Evolutionary conservation across 495 filamentous ascomycete species (phyloP).

Genomic region (Lophium mytilinum): DNA sequence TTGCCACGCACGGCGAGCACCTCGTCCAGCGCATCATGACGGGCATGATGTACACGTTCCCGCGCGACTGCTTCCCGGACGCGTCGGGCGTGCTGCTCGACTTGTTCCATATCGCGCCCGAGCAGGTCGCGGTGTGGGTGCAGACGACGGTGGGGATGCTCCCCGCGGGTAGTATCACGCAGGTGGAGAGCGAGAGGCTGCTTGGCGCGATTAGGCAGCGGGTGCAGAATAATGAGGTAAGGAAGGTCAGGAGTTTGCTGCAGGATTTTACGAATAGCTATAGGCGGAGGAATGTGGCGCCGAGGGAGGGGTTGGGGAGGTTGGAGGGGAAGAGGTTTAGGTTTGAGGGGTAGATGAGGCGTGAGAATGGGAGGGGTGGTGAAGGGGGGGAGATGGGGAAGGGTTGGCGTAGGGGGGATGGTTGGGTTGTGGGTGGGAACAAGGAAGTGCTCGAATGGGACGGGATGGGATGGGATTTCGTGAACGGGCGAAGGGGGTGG

Average conservation of each 20-base stretch:
- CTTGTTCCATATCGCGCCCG: constrained; percentile 78
- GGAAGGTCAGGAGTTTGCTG: constrained; percentile 73
- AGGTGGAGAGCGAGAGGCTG: constrained; percentile 43
- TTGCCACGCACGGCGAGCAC: constrained; percentile 62
- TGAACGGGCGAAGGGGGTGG: background rate
- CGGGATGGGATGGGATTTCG: background rate
- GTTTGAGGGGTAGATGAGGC: constrained; percentile 41
- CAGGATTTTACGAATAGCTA: constrained; percentile 97
- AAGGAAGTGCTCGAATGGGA: too few species aligned
- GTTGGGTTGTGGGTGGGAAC: background rate
- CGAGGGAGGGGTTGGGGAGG: constrained; percentile 79
- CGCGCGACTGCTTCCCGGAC: constrained; percentile 87
- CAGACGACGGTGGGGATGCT: constrained; percentile 74
- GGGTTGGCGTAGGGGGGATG: background rate
- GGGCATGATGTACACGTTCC: constrained; percentile 99
- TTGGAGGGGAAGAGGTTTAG: constrained; percentile 79
- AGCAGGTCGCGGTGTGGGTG: constrained; percentile 69
- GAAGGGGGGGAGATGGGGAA: background rate
- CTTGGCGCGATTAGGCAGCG: constrained; percentile 43
- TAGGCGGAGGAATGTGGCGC: constrained; percentile 84
- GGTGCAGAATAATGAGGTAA: constrained; percentile 61
- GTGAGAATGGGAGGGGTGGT: background rate
- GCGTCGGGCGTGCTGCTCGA: constrained; percentile 84
- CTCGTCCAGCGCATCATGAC: constrained; percentile 80
- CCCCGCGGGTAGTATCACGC: constrained; percentile 69